These are phyloP conservation scores for Neurospora sp. DNA, from an alignment of 495 filamentous ascomycete species.

Conservation along the genomic window DNA sequence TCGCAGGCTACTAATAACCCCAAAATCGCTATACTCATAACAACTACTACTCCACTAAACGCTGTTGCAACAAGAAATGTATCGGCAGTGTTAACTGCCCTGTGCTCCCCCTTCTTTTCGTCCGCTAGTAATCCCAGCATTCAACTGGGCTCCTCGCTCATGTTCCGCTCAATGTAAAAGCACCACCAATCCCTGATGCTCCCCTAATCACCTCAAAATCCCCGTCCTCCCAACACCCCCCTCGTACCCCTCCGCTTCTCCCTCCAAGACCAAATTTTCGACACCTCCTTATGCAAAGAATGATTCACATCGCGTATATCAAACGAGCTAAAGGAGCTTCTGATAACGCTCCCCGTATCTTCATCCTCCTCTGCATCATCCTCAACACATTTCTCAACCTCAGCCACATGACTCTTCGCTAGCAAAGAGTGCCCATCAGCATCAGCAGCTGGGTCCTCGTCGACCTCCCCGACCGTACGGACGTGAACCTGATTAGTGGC, in stretches of 20 bases:
- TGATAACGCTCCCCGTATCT: background rate
- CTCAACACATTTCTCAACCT: background rate
- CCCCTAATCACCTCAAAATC: background rate
- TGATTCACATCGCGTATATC: background rate
- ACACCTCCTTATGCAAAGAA: background rate
- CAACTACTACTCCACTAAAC: background rate
- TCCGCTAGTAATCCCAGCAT: background rate
- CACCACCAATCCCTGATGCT: background rate
- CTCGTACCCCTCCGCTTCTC: background rate
- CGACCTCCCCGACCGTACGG: background rate
- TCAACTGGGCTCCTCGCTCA: background rate
- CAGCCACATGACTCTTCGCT: background rate
- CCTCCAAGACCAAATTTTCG: background rate
- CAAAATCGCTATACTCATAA: background rate
- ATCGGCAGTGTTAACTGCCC: background rate
- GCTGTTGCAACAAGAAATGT: background rate
- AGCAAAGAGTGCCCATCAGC: background rate
- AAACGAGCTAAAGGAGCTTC: background rate
- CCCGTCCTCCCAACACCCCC: background rate
- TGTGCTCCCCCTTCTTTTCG: background rate
- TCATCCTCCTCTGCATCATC: background rate
- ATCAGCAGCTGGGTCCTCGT: background rate
- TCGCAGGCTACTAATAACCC: background rate
- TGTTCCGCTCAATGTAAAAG: background rate
- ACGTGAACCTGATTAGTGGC: background rate